Evolutionary conservation across 2,329 filamentous ascomycete genomes (phyloP), one percentile per base, ranked within the genome.

Genomic region (Pseudogymnoascus sp.): DNA sequence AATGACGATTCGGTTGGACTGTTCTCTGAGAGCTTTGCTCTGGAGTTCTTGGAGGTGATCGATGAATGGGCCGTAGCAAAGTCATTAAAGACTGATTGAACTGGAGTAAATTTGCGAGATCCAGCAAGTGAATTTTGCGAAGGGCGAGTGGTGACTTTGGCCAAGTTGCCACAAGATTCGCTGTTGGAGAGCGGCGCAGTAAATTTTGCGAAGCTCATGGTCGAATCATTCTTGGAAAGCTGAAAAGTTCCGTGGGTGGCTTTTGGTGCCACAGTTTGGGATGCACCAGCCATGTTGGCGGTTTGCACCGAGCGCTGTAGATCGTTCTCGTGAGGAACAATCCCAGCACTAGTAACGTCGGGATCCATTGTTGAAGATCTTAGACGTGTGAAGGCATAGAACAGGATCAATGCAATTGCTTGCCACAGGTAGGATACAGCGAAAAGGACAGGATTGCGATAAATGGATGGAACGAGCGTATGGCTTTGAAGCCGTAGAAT

Each of bases 1-100:
- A 14, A 23, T 38, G 14, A 11, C 5, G 31, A 18, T 7, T 23
- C 31, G 10, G 28, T 23, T 4, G 10, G 10, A 44, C 25, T 60
- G 14, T 23, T 16, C 8, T 61, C 34, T 3, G 23, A 11, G 12
- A 61, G 62, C 10, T 62, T 59, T 44, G 36, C 67, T 63, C 66
- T 69, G 14, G 63, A 67, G 25, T 65, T 62, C 12, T 70, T 66
- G 14, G 71, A 70, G 2, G 70, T 72, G 25, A 73, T 73, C 23
- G 67, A 69, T 3, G 67, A 70, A 42, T 72, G 65, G 0, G 71
- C 71, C 6, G 70, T 70, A 4, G 61, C 61, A 18, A 72, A 65
- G 56, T 73, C 70, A 60, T 70, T 18, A 40, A 72, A 73, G 3
- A 72, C 67, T 37, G 68, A 64, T 34, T 66, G 66, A 7, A 65